Base-by-base conservation (phyloP, 352 stramenopile genomes). In the Globisporangium cylindrosporum region DNA sequence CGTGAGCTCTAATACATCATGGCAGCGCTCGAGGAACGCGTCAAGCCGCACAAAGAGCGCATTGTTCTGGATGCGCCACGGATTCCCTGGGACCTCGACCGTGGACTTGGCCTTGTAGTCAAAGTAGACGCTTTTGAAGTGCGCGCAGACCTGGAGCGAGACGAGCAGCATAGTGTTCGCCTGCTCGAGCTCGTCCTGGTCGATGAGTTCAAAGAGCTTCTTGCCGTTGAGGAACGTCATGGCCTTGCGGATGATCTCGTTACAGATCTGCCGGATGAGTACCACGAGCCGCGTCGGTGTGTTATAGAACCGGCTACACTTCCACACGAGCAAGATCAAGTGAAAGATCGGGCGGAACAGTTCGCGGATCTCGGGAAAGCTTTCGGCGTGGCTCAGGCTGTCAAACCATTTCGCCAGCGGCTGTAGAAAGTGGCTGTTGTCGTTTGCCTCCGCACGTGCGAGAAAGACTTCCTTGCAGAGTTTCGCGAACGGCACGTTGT, bases 121-220 rank as follows among this genome's bases (percentile, higher is more conserved):
- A 64, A 97, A 97, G 73, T 97, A 98, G 1, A 95, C 86, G 22
- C 84, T 89, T 73, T 98, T 98, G 67, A 97, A 97, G 38, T 88
- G 78, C 1, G 88, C 91, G 63, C 92, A 95, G 1, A 97, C 87
- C 43, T 91, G 79, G 4, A 98, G 74, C 25, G 79, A 88, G 22
- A 78, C 68, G 14, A 90, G 68, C 46, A 97, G 68, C 82, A 90
- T 92, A n/a, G 71, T 70, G 27, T 91, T 90, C 0, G 86, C 86
- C 29, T 85, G 74, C 29, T 92, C 84, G 29, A 91, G 68, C 34
- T 94, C 86, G 43, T 88, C 80, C 22, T 86, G 70, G 18, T 94
- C 89, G 24, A 96, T 87, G 9, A 97, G 64, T 36, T 95, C 82
- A 38, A 97, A 96, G 14, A 97, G 70, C 20, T 69, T 79, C 34